Evolutionary conservation across 345 rosid genomes (phyloP).

Genomic region (Bruguiera sexangula): DNA sequence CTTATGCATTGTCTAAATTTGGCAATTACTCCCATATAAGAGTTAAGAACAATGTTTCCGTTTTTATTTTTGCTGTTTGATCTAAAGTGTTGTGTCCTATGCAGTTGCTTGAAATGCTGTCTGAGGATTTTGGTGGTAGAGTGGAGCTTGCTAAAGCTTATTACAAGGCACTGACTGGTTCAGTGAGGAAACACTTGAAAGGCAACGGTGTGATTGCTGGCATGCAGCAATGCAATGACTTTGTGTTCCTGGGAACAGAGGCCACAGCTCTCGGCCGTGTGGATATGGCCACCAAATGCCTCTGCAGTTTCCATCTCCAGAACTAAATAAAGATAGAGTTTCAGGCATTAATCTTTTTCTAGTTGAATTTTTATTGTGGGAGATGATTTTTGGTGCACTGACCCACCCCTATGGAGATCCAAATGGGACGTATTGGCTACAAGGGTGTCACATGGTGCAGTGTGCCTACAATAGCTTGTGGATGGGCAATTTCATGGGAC

Average conservation of each 20-base stretch:
- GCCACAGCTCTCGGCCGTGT: constrained; percentile 79
- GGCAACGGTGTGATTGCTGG: too few species aligned
- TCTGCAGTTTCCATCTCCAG: too few species aligned
- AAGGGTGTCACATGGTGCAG: constrained; percentile 25
- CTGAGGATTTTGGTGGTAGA: too few species aligned
- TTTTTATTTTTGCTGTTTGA: too few species aligned
- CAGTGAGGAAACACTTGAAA: too few species aligned
- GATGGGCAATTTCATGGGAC: constrained; percentile 31
- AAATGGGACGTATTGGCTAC: constrained; percentile 17
- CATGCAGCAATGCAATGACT: constrained; percentile 41
- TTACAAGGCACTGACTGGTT: too few species aligned
- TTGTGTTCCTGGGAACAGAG: constrained; percentile 82
- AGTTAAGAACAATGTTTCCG: too few species aligned
- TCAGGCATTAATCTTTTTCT: neutral
- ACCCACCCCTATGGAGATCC: constrained; percentile 21
- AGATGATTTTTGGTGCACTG: constrained; percentile 23
- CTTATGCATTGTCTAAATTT: too few species aligned
- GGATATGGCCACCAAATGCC: constrained; percentile 35
- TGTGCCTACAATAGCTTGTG: constrained; percentile 30
- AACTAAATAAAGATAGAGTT: neutral
- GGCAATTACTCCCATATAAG: too few species aligned
- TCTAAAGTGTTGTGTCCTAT: too few species aligned
- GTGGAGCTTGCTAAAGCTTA: too few species aligned
- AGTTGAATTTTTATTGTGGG: neutral
- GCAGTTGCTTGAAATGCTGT: too few species aligned